A percentile compares a stretch with the other conserved stretches of the same genome.
Evolutionary conservation across 2,329 filamentous ascomycete genomes (phyloP).

Genomic region (Hypoxylon sp.): DNA sequence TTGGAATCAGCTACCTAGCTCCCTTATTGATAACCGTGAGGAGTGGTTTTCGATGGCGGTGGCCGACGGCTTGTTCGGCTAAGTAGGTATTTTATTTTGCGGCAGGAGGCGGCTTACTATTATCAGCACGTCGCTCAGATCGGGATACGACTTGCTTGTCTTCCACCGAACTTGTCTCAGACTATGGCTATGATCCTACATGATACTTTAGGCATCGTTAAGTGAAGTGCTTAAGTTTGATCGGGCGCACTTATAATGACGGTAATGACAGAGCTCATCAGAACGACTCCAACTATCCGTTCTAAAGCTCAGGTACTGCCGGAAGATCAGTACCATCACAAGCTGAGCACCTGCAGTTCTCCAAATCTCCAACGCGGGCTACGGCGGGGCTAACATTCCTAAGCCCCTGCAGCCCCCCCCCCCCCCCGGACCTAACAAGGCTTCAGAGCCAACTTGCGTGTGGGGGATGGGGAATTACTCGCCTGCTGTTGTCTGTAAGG

Average conservation of each 20-base stretch:
- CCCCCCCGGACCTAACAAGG: constrained; percentile 10
- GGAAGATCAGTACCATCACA: constrained; percentile 10
- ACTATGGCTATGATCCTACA: not conserved
- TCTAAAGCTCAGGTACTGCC: not conserved
- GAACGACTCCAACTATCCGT: not conserved
- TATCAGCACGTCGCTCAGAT: too few relatives aligned
- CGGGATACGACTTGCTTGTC: too few relatives aligned
- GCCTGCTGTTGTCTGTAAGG: constrained; percentile 22
- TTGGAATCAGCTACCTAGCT: too few relatives aligned
- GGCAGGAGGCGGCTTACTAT: too few relatives aligned
- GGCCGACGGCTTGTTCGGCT: too few relatives aligned
- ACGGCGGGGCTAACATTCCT: constrained; percentile 13
- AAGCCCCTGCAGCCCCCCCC: constrained; percentile 16
- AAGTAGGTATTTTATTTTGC: too few relatives aligned
- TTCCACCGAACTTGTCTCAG: too few relatives aligned
- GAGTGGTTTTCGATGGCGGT: too few relatives aligned
- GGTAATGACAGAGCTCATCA: not conserved
- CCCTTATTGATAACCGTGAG: too few relatives aligned
- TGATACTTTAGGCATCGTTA: not conserved
- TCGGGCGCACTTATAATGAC: not conserved
- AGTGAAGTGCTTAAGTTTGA: not conserved
- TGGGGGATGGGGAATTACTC: constrained; percentile 26
- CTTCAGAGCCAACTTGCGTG: constrained; percentile 16
- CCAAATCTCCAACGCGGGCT: constrained; percentile 40
- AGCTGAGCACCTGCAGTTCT: constrained; percentile 18